Conservation (phyloP, 2,329 filamentous ascomycete species). For the Penicillium sp. region DNA sequence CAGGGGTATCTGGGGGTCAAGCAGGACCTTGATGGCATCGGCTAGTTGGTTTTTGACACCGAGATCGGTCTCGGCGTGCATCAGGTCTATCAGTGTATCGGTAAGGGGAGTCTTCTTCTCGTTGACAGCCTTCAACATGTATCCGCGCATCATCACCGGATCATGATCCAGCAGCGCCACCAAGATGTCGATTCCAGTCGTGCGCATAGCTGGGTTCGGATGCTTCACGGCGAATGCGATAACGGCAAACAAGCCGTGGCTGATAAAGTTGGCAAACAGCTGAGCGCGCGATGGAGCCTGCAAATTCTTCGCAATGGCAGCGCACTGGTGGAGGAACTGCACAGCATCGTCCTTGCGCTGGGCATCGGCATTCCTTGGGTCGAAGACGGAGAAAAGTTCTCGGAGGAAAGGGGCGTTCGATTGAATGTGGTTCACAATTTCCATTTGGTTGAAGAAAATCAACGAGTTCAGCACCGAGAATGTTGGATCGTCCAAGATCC, state of each 20-base stretch:
- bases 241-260: constrained; percentile 82
- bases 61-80: constrained; percentile 88
- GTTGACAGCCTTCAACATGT: constrained; percentile 88
- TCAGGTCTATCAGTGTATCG: constrained; percentile 88
- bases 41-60: constrained; percentile 95
- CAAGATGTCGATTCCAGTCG: constrained; percentile 91
- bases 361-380: constrained; percentile 63
- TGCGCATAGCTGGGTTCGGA: constrained; percentile 79
- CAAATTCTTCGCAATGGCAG: constrained; percentile 89
- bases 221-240: constrained; percentile 91
- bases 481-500: constrained; percentile 95
- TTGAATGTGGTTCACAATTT: constrained; percentile 95
- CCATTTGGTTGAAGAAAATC: constrained; percentile 99
- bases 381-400: constrained; percentile 87
- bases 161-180: constrained; percentile 96
- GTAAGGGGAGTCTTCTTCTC: constrained; percentile 85
- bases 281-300: constrained; percentile 80
- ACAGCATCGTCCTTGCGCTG: constrained; percentile 91
- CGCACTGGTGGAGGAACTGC: constrained; percentile 95
- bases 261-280: constrained; percentile 88
- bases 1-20: constrained; percentile 71
- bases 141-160: constrained; percentile 87
- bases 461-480: constrained; percentile 97
- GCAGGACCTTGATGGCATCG: constrained; percentile 89
- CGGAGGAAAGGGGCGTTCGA: constrained; percentile 75